These are phyloP conservation scores for Pouteria glomerata DNA, from an alignment of 148 eudicot genomes.

Conservation along the genomic window DNA sequence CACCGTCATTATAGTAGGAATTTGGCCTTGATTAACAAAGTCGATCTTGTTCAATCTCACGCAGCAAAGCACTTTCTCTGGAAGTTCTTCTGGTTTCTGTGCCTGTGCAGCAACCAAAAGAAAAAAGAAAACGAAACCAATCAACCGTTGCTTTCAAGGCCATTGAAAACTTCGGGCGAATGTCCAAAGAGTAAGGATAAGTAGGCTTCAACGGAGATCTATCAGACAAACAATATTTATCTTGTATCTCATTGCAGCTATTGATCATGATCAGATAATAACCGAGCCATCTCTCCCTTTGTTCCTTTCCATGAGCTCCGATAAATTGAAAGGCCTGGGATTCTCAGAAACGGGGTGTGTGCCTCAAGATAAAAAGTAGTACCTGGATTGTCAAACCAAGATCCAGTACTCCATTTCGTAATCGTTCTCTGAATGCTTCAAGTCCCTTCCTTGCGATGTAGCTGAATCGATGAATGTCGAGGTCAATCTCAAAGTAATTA, in stretches of 20 bases:
- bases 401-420: conserved; percentile 56
- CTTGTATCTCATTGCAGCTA: not conserved
- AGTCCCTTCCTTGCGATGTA: conserved; percentile 85
- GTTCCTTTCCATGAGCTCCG: not conserved
- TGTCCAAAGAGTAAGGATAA: too few species aligned
- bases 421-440: conserved; percentile 68
- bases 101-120: conserved; percentile 33
- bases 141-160: too few species aligned
- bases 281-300: not conserved
- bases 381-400: conserved; percentile 81
- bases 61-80: conserved; percentile 64
- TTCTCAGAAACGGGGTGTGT: not conserved
- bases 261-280: too few species aligned
- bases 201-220: too few species aligned
- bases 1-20: conserved; percentile 44
- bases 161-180: too few species aligned
- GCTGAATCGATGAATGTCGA: conserved; percentile 87
- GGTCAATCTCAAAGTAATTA: conserved; percentile 80
- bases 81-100: conserved; percentile 76
- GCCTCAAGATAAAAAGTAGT: too few species aligned
- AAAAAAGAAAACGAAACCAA: too few species aligned
- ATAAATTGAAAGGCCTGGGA: not conserved
- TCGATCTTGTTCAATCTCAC: conserved; percentile 64
- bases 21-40: conserved; percentile 61
- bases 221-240: not conserved